Conservation (phyloP, 2,329 filamentous ascomycete species). For the Ceratocystis alfenasii region DNA sequence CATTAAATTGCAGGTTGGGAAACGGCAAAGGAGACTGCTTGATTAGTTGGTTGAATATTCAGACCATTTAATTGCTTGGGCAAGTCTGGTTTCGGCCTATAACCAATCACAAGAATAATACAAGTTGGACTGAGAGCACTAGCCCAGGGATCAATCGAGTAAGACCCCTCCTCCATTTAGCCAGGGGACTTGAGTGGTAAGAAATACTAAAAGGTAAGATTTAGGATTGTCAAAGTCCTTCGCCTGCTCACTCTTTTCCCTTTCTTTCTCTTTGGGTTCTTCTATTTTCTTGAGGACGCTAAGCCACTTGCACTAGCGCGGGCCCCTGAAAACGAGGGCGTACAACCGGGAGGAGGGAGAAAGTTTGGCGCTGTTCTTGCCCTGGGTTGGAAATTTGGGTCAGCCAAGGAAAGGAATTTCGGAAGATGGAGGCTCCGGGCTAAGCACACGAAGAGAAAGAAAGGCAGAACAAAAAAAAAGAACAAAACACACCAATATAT, state of each 20-base stretch:
- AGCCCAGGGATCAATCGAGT: no score
- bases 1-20: no score
- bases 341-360: not conserved
- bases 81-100: no score
- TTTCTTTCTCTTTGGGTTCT: not conserved
- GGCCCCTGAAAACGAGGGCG: not conserved
- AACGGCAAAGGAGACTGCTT: no score
- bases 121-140: no score
- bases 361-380: not conserved
- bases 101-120: no score
- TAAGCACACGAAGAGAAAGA: not conserved
- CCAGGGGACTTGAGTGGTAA: not conserved
- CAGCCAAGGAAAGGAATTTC: not conserved
- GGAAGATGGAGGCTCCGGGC: not conserved
- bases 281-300: not conserved
- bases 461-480: not conserved
- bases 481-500: not conserved
- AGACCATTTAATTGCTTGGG: no score
- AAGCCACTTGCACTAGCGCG: conserved; percentile 4
- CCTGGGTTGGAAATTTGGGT: not conserved
- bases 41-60: no score
- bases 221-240: not conserved
- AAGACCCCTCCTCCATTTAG: not conserved
- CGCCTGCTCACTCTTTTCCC: not conserved
- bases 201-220: not conserved